Conservation (phyloP, 306 rosid genomes). For the Ceratonia siliqua region DNA sequence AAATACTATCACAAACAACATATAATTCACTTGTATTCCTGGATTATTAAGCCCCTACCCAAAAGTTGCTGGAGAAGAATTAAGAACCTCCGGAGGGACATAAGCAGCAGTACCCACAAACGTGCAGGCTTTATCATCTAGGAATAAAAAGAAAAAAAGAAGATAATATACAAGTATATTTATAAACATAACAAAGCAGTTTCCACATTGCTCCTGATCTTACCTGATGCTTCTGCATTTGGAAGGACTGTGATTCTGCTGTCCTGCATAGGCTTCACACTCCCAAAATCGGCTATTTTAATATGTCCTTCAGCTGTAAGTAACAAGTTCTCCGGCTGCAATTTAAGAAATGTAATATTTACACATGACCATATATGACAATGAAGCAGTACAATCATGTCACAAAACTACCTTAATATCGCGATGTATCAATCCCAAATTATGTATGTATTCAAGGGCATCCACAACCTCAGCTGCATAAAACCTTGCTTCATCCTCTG, state of each 20-base stretch:
- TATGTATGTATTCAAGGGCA: slow-evolving; percentile 95
- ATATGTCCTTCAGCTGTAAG: slow-evolving; percentile 89
- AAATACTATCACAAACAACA: slow-evolving; percentile 26
- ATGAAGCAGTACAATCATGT: slow-evolving; percentile 33
- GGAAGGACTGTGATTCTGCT: slow-evolving; percentile 95
- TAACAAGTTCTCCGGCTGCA: slow-evolving; percentile 97
- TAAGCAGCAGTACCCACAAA: slow-evolving; percentile 99
- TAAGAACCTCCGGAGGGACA: slow-evolving; percentile 99
- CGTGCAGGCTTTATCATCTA: slow-evolving; percentile 98
- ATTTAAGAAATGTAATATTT: slow-evolving; percentile 38
- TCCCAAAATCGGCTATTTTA: slow-evolving; percentile 98
- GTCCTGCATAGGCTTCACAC: slow-evolving; percentile 97
- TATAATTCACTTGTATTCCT: neutral
- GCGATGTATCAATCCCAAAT: slow-evolving; percentile 94
- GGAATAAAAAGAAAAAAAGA: neutral
- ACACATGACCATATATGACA: slow-evolving; percentile 30
- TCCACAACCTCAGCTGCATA: slow-evolving; percentile 98
- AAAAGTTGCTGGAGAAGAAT: slow-evolving; percentile 98
- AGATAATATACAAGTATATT: slow-evolving; percentile 21
- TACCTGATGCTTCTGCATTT: slow-evolving; percentile 97
- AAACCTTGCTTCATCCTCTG: slow-evolving; percentile 88
- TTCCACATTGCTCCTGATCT: slow-evolving; percentile 23
- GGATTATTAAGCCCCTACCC: slow-evolving; percentile 56
- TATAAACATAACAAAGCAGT: slow-evolving; percentile 13
- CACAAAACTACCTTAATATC: slow-evolving; percentile 84